Base-by-base conservation (phyloP, 176 grass and related monocot genomes). In the Elymus sibiricus region DNA sequence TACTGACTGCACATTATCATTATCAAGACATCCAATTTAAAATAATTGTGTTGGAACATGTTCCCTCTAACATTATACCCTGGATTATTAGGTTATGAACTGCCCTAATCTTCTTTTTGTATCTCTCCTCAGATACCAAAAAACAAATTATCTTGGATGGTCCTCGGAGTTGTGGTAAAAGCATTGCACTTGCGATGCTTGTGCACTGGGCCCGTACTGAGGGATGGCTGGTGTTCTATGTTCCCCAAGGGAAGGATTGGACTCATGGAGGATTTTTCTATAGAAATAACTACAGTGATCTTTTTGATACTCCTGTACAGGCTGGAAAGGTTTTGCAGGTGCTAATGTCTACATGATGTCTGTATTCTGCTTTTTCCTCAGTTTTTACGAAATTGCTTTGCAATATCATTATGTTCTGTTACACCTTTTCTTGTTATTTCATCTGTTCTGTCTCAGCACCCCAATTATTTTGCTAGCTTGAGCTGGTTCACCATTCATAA, bases 141-240 rank as follows among this genome's bases (percentile, higher is more conserved):
- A 94, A 85, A 79, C 93, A 98, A 84, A 98, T 98, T 79, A 82
- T 98, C 34, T 90, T 98, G 70, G 96, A 95, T 94, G 96, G 96
- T 62, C 96, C 93, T 13, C 84, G 91, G 51, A 94, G 96, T 66
- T 90, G 88, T 58, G 96, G 96, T 64, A 98, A 98, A 91, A 98
- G 93, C 74, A 91, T 94, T 78, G 88, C 91, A 82, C 92, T 98
- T 82, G 93, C 96, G 28, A 94, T 98, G 96, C 93, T 98, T 90
- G 96, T 98, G 51, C 93, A 95, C 42, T 98, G 96, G 96, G 96
- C 96, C 74, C 93, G 96, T 86, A 92, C 88, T 82, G 88, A 95
- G 88, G 93, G 93, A 78, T 98, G 96, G 96, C 82, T 98, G 37
- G 96, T 98, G 19, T 95, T 98, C 74, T 98, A 98, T 94, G 96